Base-by-base conservation (phyloP, 2,329 filamentous ascomycete genomes). In the Paraphaeosphaeria sporulosa region DNA sequence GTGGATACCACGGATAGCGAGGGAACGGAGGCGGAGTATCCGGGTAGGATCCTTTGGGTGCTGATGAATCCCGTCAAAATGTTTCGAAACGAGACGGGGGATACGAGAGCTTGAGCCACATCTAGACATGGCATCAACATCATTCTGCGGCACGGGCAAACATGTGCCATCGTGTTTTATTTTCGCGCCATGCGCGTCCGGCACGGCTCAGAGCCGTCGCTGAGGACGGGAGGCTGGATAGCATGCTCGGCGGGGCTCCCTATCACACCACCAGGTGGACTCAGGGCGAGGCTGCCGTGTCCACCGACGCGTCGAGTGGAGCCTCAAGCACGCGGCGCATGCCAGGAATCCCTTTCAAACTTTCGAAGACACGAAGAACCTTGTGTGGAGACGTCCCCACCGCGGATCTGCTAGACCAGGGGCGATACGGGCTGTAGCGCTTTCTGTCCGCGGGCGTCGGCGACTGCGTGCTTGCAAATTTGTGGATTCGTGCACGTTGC, bases 11-110 rank as follows among this genome's bases (percentile, higher is more conserved):
- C 9, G 13, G 21, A 13, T 23, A n/a, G 23, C n/a, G 25, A 23
- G 23, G 23, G 43, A 46, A 23, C 8, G 19, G 13, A 25, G 19
- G 23, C 43, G 23, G 23, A 46, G 43, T n/a, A 46, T 46, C 23
- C 21, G 43, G 19, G 19, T 9, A 23, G 43, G 43, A 46, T 46
- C 13, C 21, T 25, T 40, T 40, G 23, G 19, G 43, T 46, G 9
- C 43, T 25, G 43, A 23, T 5, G 19, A 10, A 1, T 34, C 13
- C 5, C 47, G 47, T 38, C 27, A 36, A 21, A 7, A 30, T 50
- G 47, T 50, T 50, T 50, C 47, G 47, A 50, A 36, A 50, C 47
- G 19, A 50, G 6, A 21, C 27, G 25, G 9, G 27, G 46, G 46
- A 50, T 19, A 12, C 23, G 47, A 50, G 47, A 30, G 44, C 23